Evolutionary conservation across 2,329 filamentous ascomycete species (phyloP).

Genomic region (Verticillium isaacii): DNA sequence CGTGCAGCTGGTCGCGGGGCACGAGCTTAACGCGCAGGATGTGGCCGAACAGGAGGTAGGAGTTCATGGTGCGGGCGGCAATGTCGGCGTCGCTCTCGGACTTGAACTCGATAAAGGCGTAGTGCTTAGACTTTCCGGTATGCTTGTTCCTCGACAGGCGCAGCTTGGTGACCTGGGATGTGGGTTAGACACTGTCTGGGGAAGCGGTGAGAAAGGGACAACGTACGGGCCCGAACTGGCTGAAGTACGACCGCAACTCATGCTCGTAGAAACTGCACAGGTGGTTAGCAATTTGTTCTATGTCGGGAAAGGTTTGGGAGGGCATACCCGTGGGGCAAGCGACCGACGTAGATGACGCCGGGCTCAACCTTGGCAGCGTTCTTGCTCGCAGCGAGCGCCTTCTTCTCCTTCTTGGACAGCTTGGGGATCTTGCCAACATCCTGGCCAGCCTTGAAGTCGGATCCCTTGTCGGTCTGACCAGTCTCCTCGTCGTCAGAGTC

Average conservation of each 20-base stretch:
- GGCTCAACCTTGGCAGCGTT: constrained; percentile 45
- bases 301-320: not conserved
- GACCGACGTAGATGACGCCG: constrained; percentile 85
- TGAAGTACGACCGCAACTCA: constrained; percentile 90
- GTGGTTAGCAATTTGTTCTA: constrained; percentile 12
- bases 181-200: not conserved
- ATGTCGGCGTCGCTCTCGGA: constrained; percentile 73
- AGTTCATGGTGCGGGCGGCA: constrained; percentile 94
- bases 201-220: not conserved
- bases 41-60: constrained; percentile 92
- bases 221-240: constrained; percentile 78
- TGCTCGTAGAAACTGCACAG: constrained; percentile 82
- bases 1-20: constrained; percentile 71
- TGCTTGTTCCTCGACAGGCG: constrained; percentile 87
- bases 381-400: constrained; percentile 31
- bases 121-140: constrained; percentile 89
- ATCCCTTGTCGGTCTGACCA: constrained; percentile 24
- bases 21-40: constrained; percentile 84
- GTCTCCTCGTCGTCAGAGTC: constrained; percentile 40
- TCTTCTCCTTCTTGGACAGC: constrained; percentile 37
- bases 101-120: constrained; percentile 87
- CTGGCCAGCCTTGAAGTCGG: constrained; percentile 40
- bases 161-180: not conserved
- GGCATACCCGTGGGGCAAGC: constrained; percentile 63
- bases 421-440: constrained; percentile 48